Conservation (phyloP, 805 yeast species). For the Candida arabinofermentans region DNA sequence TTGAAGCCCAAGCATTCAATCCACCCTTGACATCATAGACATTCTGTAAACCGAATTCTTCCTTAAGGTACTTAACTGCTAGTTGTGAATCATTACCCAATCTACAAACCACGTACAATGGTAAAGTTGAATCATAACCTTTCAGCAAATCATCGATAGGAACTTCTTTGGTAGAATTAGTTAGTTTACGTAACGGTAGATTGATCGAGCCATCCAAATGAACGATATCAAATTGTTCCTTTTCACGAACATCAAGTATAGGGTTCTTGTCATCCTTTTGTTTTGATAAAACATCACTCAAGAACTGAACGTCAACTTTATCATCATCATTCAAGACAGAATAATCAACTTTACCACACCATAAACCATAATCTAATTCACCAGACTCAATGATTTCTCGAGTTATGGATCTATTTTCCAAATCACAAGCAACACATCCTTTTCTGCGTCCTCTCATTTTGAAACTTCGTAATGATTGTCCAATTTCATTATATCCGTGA, state of each 20-base stretch:
- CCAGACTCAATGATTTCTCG: conserved; percentile 41
- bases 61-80: conserved; percentile 57
- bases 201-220: conserved; percentile 56
- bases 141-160: conserved; percentile 10
- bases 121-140: conserved; percentile 6
- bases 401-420: conserved; percentile 48
- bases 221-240: conserved; percentile 69
- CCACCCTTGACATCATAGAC: conserved; percentile 81
- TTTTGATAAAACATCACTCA: conserved; percentile 10
- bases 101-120: conserved; percentile 68
- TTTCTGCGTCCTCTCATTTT: conserved; percentile 69
- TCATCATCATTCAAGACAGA: conserved; percentile 41
- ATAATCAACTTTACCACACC: conserved; percentile 64
- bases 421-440: conserved; percentile 59
- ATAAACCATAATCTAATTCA: conserved; percentile 57
- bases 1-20: conserved; percentile 58
- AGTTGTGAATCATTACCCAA: conserved; percentile 88
- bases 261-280: conserved; percentile 23
- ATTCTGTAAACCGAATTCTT: conserved; percentile 41
- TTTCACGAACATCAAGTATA: conserved; percentile 75
- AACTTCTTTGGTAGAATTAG: conserved; percentile 9
- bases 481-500: conserved; percentile 53
- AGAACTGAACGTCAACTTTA: conserved; percentile 44
- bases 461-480: conserved; percentile 64
- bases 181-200: conserved; percentile 54